Conservation (phyloP, 2,329 filamentous ascomycete species). For the Fusarium sp. region DNA sequence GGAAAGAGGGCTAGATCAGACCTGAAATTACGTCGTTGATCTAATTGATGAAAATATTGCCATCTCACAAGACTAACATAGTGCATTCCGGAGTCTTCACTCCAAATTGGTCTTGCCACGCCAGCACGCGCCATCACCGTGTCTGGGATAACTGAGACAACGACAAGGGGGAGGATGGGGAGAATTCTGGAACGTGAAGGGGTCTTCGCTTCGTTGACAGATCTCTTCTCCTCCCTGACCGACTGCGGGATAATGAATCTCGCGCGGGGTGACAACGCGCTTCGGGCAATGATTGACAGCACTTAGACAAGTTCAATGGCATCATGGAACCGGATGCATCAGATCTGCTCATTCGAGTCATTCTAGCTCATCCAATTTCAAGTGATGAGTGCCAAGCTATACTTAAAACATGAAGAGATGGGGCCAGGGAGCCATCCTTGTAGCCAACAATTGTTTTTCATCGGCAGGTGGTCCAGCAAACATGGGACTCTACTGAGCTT, state of each 20-base stretch:
- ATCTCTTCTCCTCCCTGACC: neutral
- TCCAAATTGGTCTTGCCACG: conserved; percentile 8
- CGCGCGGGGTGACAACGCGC: neutral
- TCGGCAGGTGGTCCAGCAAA: no score
- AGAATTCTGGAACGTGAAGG: neutral
- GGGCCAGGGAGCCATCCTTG: conserved; percentile 4
- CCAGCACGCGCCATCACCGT: conserved; percentile 1
- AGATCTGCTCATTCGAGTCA: conserved; percentile 26
- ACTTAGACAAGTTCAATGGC: neutral
- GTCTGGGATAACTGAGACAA: neutral
- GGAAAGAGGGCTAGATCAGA: neutral
- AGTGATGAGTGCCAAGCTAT: neutral
- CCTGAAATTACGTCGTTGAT: neutral
- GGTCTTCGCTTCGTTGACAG: neutral
- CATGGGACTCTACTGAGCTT: no score
- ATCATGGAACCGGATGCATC: conserved; percentile 1
- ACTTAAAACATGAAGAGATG: neutral
- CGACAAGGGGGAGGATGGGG: conserved; percentile 8
- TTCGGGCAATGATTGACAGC: conserved; percentile 4
- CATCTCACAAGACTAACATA: neutral
- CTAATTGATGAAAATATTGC: neutral
- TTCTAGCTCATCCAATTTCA: neutral
- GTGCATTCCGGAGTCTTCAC: conserved; percentile 2
- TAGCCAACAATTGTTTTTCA: neutral
- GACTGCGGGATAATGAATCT: conserved; percentile 15